Evolutionary conservation across 306 rosid species (phyloP), one percentile per base, ranked within the genome.

Genomic region (Amphicarpaea edgeworthii): DNA sequence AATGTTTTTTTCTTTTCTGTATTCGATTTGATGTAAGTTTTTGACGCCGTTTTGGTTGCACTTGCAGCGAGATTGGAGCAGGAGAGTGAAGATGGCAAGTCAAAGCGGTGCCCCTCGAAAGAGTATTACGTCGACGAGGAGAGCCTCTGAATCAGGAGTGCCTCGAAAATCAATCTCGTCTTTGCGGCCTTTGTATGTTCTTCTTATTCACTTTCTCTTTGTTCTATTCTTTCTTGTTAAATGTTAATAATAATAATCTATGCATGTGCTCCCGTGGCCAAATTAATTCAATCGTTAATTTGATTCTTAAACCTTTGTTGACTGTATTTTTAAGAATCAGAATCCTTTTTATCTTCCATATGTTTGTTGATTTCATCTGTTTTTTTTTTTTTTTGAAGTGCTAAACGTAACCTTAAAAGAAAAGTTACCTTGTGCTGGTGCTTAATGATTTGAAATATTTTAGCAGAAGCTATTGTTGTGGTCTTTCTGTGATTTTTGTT

Each of bases 71-170:
- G 83, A 40, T 67, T 60, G 42, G 53, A 58, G 5, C 61, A 58
- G 7, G 55, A 41, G 63, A 51, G 73, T 23, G 76, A 70, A 81
- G 58, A 96, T 96, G 98, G 79, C 93, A 5, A 90, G 89, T 80
- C 98, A 91, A 63, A 82, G 83, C 32, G 86, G 90, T 77, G 45
- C 92, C 70, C 87, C 97, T 19, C 88, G 99, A 62, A 91, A 91
- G 89, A 93, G 94, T 79, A 8, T 90, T 42, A 73, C 96, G 24
- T 70, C 87, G 64, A 58, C 86, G 38, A 85, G 78, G 79, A 96
- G 81, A 87, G 12, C 61, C 28, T 68, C 85, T 38, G 97, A 90
- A 20, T 82, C 81, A 77, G 90, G 77, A 54, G 86, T 32, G 41
- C 55, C 73, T 21, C 89, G 97, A 57, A 96, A 85, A 79, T 90